Percentiles rank a stretch among this genome's conserved stretches.
phyloP scores from a whole-genome alignment of 2,329 filamentous ascomycete genomes.

The Aspergillaceae sp. region DNA sequence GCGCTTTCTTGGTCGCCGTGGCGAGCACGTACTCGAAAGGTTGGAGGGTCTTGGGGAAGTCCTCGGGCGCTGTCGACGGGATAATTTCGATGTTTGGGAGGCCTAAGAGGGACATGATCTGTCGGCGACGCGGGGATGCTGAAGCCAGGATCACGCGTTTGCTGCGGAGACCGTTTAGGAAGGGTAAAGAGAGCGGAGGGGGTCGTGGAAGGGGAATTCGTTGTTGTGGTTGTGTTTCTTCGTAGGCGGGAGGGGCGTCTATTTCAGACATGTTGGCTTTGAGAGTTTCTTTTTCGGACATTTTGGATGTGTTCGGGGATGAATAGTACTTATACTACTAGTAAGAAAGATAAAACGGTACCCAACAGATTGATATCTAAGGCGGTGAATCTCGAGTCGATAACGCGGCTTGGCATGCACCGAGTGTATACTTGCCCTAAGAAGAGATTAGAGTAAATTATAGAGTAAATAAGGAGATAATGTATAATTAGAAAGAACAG shows the following conservation, averaged over 20 bases:
- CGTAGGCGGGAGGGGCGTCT: slow-evolving; percentile 30
- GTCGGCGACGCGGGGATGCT: slow-evolving; percentile 72
- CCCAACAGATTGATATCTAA: neutral
- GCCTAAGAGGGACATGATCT: slow-evolving; percentile 70
- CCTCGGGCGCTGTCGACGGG: slow-evolving; percentile 74
- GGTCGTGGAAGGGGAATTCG: slow-evolving; percentile 27
- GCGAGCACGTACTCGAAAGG: slow-evolving; percentile 86
- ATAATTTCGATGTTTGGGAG: slow-evolving; percentile 73
- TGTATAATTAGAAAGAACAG: no score
- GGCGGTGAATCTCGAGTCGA: neutral
- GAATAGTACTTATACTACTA: no score
- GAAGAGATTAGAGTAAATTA: no score
- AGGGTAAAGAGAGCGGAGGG: slow-evolving; percentile 66
- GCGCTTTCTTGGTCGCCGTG: slow-evolving; percentile 75
- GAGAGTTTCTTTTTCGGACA: slow-evolving; percentile 23
- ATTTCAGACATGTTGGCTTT: slow-evolving; percentile 8
- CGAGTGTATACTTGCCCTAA: no score
- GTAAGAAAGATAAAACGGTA: neutral
- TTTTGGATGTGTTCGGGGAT: slow-evolving; percentile 5
- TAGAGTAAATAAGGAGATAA: no score
- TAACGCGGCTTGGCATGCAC: no score
- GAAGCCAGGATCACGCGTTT: slow-evolving; percentile 86
- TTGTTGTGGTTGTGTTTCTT: slow-evolving; percentile 15
- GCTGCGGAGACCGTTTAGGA: slow-evolving; percentile 64
- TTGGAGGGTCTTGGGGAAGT: slow-evolving; percentile 69